Percentiles rank a stretch among this genome's conserved stretches.
Evolutionary conservation across 1,139 yeast species (phyloP).

Genomic region (Diutina scorzettiae): DNA sequence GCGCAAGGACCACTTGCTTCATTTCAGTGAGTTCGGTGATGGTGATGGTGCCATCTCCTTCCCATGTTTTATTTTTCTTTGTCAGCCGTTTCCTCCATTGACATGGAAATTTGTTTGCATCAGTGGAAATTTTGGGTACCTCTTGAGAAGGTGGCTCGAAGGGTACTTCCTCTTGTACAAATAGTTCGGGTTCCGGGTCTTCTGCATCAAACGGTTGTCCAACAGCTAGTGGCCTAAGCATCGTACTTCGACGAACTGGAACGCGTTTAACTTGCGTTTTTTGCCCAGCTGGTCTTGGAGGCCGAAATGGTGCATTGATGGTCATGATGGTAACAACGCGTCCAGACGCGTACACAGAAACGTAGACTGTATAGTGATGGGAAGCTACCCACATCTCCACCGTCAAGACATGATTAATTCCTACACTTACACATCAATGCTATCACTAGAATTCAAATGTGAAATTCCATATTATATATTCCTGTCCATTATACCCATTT

Average conservation of each 20-base stretch:
- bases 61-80: conserved; percentile 90
- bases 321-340: background rate
- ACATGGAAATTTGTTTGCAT: conserved; percentile 14
- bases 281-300: conserved; percentile 17
- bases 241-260: background rate
- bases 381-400: too few relatives aligned
- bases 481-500: too few relatives aligned
- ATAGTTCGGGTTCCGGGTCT: background rate
- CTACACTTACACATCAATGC: too few relatives aligned
- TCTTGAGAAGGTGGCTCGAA: background rate
- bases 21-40: conserved; percentile 6
- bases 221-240: background rate
- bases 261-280: background rate
- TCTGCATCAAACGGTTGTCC: background rate
- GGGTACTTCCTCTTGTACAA: background rate
- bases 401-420: too few relatives aligned
- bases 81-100: conserved; percentile 62
- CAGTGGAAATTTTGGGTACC: background rate
- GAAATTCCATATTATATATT: too few relatives aligned
- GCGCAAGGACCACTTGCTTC: background rate
- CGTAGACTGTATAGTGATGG: too few relatives aligned
- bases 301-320: conserved; percentile 24
- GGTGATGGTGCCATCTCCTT: conserved; percentile 67
- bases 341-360: background rate
- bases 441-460: background rate